Evolutionary conservation across 768 basidiomycete genomes (phyloP).

Genomic region (Mrakia hoshinonis): DNA sequence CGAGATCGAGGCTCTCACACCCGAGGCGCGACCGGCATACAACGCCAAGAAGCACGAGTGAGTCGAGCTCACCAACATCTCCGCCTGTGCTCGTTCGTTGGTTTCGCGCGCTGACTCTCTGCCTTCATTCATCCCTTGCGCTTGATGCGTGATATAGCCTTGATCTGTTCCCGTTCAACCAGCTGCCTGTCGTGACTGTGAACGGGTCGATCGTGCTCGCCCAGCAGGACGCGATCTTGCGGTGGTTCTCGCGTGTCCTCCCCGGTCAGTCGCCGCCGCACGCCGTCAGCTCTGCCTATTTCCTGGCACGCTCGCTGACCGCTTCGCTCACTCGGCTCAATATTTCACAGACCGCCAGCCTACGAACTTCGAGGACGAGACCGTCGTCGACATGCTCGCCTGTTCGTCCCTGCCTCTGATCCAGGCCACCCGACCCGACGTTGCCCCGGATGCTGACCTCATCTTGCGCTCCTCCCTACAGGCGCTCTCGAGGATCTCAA

Average conservation of each 20-base stretch:
- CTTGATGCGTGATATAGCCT: not conserved
- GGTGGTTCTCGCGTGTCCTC: not conserved
- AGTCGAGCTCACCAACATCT: not conserved
- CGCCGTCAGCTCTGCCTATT: too few relatives aligned
- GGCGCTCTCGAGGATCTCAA: constrained; percentile 11
- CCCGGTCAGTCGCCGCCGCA: not conserved
- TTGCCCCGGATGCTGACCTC: not conserved
- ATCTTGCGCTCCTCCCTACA: not conserved
- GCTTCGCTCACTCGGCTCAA: not conserved
- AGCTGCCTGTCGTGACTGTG: not conserved
- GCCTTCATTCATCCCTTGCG: not conserved
- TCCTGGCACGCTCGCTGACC: not conserved
- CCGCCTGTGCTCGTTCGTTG: not conserved
- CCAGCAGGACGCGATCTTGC: constrained; percentile 4
- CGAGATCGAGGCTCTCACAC: not conserved
- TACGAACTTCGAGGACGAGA: not conserved
- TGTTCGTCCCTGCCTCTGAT: not conserved
- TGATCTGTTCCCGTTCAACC: constrained; percentile 5
- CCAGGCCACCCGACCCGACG: not conserved
- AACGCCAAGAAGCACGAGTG: not conserved
- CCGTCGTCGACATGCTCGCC: not conserved
- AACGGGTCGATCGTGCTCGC: not conserved
- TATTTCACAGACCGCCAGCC: not conserved
- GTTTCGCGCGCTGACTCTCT: too few relatives aligned
- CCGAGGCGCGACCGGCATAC: not conserved